Evolutionary conservation across 176 grass and related monocot species (phyloP), one percentile per base, ranked within the genome.

Genomic region (Oryza australiensis): DNA sequence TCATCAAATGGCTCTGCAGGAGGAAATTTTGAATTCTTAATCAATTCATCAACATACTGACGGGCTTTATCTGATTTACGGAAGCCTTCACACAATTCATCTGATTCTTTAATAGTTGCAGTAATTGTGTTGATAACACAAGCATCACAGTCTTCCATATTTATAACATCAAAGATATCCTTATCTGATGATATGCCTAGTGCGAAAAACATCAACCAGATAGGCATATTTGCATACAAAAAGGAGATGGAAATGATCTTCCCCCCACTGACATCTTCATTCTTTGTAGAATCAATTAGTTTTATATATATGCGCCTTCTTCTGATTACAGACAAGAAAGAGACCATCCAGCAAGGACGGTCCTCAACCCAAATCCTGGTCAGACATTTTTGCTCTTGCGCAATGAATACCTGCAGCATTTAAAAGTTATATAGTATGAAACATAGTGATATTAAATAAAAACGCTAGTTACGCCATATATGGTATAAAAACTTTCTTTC

Each of bases 141-240:
- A 84, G 87, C 88, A 82, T 89, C 88, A 43, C 81, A 89, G 6
- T 94, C 93, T 76, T 88, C 82, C 82, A 94, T 88, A 76, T 93
- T 93, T 86, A 95, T 92, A 80, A 95, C 83, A 73, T 93, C 89
- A 71, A 99, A 88, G 14, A 85, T 87, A 79, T 95, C 93, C 76
- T 95, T 95, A 55, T 95, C 96, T 77, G 92, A 95, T 71, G 84
- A 75, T 76, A 94, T 73, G 81, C 96, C 96, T 66, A 99, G 87
- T 0, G 96, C 91, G 46, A 95, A 99, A 86, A 99, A 95, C 89
- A 99, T 73, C 66, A 95, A 79, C 96, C 96, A 99, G 64, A 92
- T 74, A n/a, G 96, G 96, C 85, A 94, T 74, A 77, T 71, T 94
- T 15, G 87, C 91, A 66, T 85, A 93, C 65, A 99, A 66, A 82